Base-by-base conservation (phyloP, 2,329 filamentous ascomycete genomes). In the Cercospora citrullina region DNA sequence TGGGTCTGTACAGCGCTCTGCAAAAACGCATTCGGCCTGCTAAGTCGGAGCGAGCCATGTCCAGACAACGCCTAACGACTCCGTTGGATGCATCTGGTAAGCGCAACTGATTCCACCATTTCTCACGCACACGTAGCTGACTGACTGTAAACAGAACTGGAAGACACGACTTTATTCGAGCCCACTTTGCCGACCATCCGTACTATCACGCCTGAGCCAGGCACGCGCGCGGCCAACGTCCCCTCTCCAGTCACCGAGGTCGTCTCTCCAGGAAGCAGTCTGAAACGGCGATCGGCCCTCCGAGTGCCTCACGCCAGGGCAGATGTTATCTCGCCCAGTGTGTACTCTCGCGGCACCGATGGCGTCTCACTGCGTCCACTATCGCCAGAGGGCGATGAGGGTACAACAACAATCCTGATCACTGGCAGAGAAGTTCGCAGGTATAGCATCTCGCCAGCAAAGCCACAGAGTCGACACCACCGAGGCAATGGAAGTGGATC, bases 1-100 rank as follows among this genome's bases (percentile, higher is more conserved):
- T 87, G 45, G 83, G 85, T 39, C 83, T 91, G 3, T 90, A 89
- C 73, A 87, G 87, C 5, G 89, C 88, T 1, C 79, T 91, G n/a
- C 73, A 75, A 60, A 72, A 73, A 48, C 75, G 74, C 7, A 86
- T 90, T 79, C 86, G 86, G 16, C 72, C 74, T 5, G 68, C 72
- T 0, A 68, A 71, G 55, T 71, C 72, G 7, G 60, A 64, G 28
- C 65, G 68, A 16, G 57, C 59, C 16, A 65, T 65, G 30, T 28
- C 63, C 6, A 33, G 64, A 9, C 42, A 60, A 21, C 45, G 61
- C 9, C 57, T 36, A 30, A 45, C 66, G 36, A 39, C 55, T 9
- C 63, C 33, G 31, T 26, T 64, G 16, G 55, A 63, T 7, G 18
- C 30, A 42, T 57, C 62, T 5, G 33, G 62, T 64, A 7, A 39